Base-by-base conservation (phyloP, 345 rosid genomes). In the Combretum micranthum region DNA sequence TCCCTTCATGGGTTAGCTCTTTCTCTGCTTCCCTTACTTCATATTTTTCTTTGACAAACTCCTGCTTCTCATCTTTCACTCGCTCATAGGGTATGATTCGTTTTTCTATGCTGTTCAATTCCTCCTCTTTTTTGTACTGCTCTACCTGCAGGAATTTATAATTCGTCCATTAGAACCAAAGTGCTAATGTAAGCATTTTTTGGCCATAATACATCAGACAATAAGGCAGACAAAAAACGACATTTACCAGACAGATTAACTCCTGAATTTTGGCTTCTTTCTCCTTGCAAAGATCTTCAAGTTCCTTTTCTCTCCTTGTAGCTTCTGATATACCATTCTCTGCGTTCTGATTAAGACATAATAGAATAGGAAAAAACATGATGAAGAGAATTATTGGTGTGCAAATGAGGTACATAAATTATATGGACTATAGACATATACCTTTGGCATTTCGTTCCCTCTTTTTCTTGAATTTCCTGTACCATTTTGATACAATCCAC, bases 211-310 rank as follows among this genome's bases (percentile, higher is more conserved):
- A 20, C 20, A 50, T 19, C 19, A 8, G 17, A 2, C 63, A 11
- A 20, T 16, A 54, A 19, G 25, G 19, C 39, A 44, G 68, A 48
- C 13, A 19, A 55, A 57, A 64, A 49, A 11, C n/a, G 61, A 49
- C 70, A 70, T 56, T 64, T 53, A 88, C 93, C 85, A 76, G 64
- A 23, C 47, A 67, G 55, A 63, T 86, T 51, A 93, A 76, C 74
- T 73, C 76, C 76, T 86, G 80, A 69, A 93, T 86, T 78, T 79
- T 79, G 58, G 86, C 85, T 60, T 83, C 94, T 72, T 93, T 96
- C 69, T 85, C 84, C 69, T 25, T 51, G 60, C 94, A 89, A 55
- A 81, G 20, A 18, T 44, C 74, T 83, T 93, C 84, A 42, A 93
- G 94, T 72, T 82, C 87, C 47, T 69, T 65, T 70, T 63, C 81